Base-by-base conservation (phyloP, 257 asterid species). In the Solanum arcanum region DNA sequence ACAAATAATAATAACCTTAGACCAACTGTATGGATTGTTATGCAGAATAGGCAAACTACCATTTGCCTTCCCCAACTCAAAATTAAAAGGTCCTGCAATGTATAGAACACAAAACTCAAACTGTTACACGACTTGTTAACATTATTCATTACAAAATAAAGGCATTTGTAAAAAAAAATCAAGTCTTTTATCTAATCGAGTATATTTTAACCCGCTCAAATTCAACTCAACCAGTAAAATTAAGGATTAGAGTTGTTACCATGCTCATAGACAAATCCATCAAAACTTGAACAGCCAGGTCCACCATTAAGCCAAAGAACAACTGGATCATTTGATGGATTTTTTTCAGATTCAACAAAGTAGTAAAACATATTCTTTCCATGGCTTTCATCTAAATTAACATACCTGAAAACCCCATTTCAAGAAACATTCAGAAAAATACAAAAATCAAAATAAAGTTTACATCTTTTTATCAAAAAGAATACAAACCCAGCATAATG, bases 231-330 rank as follows among this genome's bases (percentile, higher is more conserved):
- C 70, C 6, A n/a, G 12, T 56, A 62, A 62, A n/a, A 23, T 56
- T 20, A 56, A 62, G 29, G n/a, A 62, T 11, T 62, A n/a, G 1
- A 62, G 31, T 62, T 62, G 70, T 62, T 62, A 66, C 99, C 99
- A 77, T 97, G 97, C 85, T 97, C 99, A 88, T 94, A 97, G 83
- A 97, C 94, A 86, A 95, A 97, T 29, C 98, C 99, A 94, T 97
- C 99, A 75, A 97, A 97, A 93, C 99, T 95, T 16, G 99, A 97
- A 90, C 99, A 95, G 11, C 99, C 99, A 15, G 99, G 99, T 11
- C 98, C 99, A 42, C 99, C 99, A 90, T 97, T 97, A 47, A 97
- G 98, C 99, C 98, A 97, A 56, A 97, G 95, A 85, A 95, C 98
- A 49, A 97, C 89, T n/a, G 98, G 99, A 90, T 97, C 99, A 62